These are phyloP conservation scores for Tricladium varicosporioides DNA, from an alignment of 2,329 filamentous ascomycete species.

Conservation along the genomic window DNA sequence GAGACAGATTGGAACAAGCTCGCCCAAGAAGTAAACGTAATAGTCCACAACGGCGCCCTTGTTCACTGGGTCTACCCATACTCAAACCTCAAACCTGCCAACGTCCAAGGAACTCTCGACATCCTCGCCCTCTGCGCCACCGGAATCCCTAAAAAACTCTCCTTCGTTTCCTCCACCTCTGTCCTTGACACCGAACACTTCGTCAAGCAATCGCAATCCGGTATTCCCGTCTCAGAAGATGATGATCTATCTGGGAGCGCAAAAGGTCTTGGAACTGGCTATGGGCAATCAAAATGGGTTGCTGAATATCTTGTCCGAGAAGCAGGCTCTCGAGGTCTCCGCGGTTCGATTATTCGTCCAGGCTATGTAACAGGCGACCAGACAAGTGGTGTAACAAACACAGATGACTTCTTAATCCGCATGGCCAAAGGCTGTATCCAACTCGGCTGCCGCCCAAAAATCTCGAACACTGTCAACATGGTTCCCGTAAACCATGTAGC, in stretches of 20 bases:
- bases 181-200: slow-evolving; percentile 82
- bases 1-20: slow-evolving; percentile 64
- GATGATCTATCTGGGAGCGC: slow-evolving; percentile 78
- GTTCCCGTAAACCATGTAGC: slow-evolving; percentile 85
- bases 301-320: slow-evolving; percentile 68
- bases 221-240: slow-evolving; percentile 65
- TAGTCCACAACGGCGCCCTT: slow-evolving; percentile 79
- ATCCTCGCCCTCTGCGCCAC: slow-evolving; percentile 71
- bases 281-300: slow-evolving; percentile 89
- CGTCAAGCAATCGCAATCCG: slow-evolving; percentile 68
- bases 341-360: slow-evolving; percentile 73
- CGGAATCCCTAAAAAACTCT: slow-evolving; percentile 75
- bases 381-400: slow-evolving; percentile 68
- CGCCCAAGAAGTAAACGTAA: slow-evolving; percentile 63
- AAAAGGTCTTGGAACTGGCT: slow-evolving; percentile 77
- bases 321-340: slow-evolving; percentile 74
- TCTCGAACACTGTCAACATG: slow-evolving; percentile 84
- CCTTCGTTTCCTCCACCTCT: slow-evolving; percentile 80
- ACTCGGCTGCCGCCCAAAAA: slow-evolving; percentile 68
- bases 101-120: slow-evolving; percentile 80
- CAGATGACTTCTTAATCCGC: slow-evolving; percentile 87
- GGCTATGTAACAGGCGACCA: slow-evolving; percentile 82
- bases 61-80: slow-evolving; percentile 85
- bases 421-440: slow-evolving; percentile 88
- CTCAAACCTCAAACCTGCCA: slow-evolving; percentile 65